Evolutionary conservation across 495 filamentous ascomycete species (phyloP).

Genomic region (Aspergillus saccharolyticus): DNA sequence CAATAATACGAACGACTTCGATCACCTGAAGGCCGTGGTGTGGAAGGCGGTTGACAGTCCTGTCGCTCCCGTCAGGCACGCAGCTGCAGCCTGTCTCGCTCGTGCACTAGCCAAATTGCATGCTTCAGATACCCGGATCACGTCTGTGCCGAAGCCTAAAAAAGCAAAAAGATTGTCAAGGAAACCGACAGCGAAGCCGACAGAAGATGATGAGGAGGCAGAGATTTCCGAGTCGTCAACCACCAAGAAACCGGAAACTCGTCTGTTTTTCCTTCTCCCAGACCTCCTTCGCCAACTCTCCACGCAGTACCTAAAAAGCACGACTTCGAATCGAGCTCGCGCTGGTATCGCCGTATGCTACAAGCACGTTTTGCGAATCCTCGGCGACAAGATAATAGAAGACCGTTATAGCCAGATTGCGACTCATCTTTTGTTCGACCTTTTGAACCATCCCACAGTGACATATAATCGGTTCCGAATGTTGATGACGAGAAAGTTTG

Average conservation of each 20-base stretch:
- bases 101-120: slow-evolving; percentile 73
- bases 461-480: slow-evolving; percentile 83
- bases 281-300: slow-evolving; percentile 82
- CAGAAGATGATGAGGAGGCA: slow-evolving; percentile 71
- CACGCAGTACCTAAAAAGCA: slow-evolving; percentile 70
- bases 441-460: slow-evolving; percentile 72
- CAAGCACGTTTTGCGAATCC: slow-evolving; percentile 64
- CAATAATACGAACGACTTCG: slow-evolving; percentile 87
- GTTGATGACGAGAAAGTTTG: slow-evolving; percentile 77
- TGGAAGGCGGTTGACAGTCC: slow-evolving; percentile 83
- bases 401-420: slow-evolving; percentile 73
- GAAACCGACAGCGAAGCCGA: slow-evolving; percentile 56
- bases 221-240: slow-evolving; percentile 66
- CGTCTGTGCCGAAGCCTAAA: slow-evolving; percentile 59
- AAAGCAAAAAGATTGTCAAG: slow-evolving; percentile 71
- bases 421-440: slow-evolving; percentile 71
- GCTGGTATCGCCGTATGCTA: slow-evolving; percentile 87
- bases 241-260: slow-evolving; percentile 61
- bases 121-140: slow-evolving; percentile 54
- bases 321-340: slow-evolving; percentile 73
- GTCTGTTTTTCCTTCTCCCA: slow-evolving; percentile 65
- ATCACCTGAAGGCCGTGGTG: slow-evolving; percentile 69
- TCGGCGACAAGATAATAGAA: slow-evolving; percentile 75
- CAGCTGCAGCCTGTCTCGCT: slow-evolving; percentile 82
- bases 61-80: slow-evolving; percentile 67